Conservation (phyloP, 148 eudicot genomes). For the Linanthus parryae region DNA sequence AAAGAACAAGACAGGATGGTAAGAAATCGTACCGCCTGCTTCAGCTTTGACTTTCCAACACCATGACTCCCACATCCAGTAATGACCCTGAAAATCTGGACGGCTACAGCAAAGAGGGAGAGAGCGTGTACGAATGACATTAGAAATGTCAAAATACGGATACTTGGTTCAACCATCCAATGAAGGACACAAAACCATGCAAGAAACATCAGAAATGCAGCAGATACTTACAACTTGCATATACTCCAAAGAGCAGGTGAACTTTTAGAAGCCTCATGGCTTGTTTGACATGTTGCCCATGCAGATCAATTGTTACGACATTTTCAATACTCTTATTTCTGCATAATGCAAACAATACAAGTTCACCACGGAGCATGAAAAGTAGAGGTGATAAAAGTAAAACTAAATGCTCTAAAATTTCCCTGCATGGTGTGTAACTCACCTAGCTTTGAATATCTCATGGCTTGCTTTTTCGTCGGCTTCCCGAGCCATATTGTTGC, state of each 20-base stretch:
- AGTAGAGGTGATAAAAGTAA: neutral
- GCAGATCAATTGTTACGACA: conserved; percentile 87
- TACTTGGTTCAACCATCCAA: neutral
- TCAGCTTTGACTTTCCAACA: conserved; percentile 78
- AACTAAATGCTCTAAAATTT: neutral
- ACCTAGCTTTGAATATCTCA: conserved; percentile 93
- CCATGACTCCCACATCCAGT: conserved; percentile 95
- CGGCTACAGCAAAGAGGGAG: conserved; percentile 43
- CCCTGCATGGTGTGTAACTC: conserved; percentile 1
- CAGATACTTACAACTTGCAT: conserved; percentile 65
- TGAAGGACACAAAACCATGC: neutral
- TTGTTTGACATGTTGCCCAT: conserved; percentile 95
- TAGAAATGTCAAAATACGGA: neutral
- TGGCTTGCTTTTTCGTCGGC: conserved; percentile 95
- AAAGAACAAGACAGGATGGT: neutral
- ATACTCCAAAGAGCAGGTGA: conserved; percentile 90
- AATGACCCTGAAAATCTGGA: conserved; percentile 74
- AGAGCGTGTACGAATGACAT: neutral
- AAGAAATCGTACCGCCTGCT: conserved; percentile 62
- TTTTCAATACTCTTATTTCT: conserved; percentile 84
- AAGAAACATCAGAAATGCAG: neutral
- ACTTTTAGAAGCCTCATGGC: conserved; percentile 87
- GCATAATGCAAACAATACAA: conserved; percentile 18
- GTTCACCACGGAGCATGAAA: neutral
- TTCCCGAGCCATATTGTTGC: conserved; percentile 64